Percentiles rank a stretch among this genome's conserved stretches.
These are phyloP conservation scores for Sarcocystis neurona DNA, from an alignment of 169 alveolate genomes.

Conservation along the genomic window DNA sequence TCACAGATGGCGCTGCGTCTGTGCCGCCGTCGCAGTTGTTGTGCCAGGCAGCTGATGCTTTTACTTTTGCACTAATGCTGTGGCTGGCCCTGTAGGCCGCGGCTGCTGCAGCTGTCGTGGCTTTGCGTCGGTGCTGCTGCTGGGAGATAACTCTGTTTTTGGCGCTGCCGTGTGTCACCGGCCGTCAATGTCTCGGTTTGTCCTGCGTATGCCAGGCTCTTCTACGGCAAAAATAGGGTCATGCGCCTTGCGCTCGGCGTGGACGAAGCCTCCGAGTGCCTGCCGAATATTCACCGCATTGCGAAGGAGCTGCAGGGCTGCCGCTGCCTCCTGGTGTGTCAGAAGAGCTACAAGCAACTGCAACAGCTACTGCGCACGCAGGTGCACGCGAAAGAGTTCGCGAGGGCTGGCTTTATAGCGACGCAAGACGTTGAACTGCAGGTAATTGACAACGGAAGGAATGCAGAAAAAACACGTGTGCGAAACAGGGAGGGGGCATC, in stretches of 20 bases:
- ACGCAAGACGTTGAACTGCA: slow-evolving; percentile 5
- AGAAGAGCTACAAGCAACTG: neutral
- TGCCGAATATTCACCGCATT: neutral
- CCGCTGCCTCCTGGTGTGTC: neutral
- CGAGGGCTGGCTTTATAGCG: slow-evolving; percentile 43
- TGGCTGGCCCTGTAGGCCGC: too few species aligned
- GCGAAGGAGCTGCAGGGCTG: neutral
- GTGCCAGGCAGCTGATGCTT: too few species aligned
- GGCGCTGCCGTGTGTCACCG: too few species aligned
- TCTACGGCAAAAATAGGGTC: slow-evolving; percentile 58
- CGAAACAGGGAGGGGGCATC: neutral
- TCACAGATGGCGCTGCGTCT: too few species aligned
- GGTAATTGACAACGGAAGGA: neutral
- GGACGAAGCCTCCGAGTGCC: slow-evolving; percentile 37
- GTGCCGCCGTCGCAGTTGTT: too few species aligned
- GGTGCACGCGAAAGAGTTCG: slow-evolving; percentile 41
- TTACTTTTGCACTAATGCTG: too few species aligned
- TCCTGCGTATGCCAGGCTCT: slow-evolving; percentile 19
- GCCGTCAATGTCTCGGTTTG: neutral
- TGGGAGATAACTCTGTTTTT: too few species aligned
- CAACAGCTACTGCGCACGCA: neutral
- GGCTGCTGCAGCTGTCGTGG: too few species aligned
- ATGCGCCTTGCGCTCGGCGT: slow-evolving; percentile 58
- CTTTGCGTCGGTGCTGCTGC: too few species aligned
- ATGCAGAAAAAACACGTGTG: neutral